Base-by-base conservation (phyloP, 371 early-diverging fungal genomes). In the Amoeboaphelidium protococcarum region DNA sequence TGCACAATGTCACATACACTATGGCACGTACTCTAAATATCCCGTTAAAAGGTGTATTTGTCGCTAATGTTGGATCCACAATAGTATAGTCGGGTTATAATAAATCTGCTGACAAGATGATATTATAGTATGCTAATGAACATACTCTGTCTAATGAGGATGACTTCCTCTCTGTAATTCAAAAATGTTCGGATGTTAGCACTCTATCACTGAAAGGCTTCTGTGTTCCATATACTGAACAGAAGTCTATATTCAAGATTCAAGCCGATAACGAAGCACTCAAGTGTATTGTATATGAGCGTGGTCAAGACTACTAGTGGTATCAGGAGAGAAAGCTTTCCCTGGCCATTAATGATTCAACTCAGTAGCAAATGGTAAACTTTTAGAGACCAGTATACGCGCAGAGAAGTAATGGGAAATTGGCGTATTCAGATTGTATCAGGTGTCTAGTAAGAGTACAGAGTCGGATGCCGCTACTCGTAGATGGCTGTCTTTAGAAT, bases 1-100 rank as follows among this genome's bases (percentile, higher is more conserved):
- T 86, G 26, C 76, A 85, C 58, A 72, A 83, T 48, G 54, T 87
- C 3, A 77, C 79, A 19, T 87, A 82, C 57, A 86, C 86, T 58
- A 66, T 84, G 40, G 88, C 87, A 0, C 68, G 74, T 42, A 68
- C 71, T 2, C 80, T 73, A 54, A 66, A 68, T 19, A 61, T 78
- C 16, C 73, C 80, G 1, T 66, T 71, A 4, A 66, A 71, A 2
- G 85, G 88, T 10, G 79, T 86, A 21, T 82, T 79, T 57, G 77
- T 87, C 1, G 66, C 82, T 13, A 67, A 76, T 13, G 58, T 71
- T 27, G 80, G 78, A 10, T 71, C 73, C 45, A 72, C 73, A 56
- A 50, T 81, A 26, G 69, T 68, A 0, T 67, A 67, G 1, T 76
- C 74, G 6, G n/a, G n/a, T n/a, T n/a, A n/a, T n/a, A n/a, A n/a